Evolutionary conservation across 768 basidiomycete species (phyloP).

Genomic region (Russula earlei): DNA sequence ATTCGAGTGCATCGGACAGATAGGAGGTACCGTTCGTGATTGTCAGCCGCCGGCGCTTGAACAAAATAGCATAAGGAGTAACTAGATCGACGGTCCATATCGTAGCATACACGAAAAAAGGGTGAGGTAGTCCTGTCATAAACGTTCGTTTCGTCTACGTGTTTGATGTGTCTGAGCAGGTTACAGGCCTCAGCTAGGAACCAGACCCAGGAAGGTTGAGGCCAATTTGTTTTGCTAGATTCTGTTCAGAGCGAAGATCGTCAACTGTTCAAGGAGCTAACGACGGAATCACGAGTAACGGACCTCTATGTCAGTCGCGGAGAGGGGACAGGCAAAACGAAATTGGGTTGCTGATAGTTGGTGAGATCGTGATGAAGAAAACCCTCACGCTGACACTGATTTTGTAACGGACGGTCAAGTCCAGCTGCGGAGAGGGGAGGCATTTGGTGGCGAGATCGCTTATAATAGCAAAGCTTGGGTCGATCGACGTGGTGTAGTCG

Average conservation of each 20-base stretch:
- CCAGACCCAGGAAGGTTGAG: not conserved
- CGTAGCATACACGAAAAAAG: not conserved
- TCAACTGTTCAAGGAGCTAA: not conserved
- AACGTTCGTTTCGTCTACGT: not conserved
- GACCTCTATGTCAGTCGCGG: conserved; percentile 28
- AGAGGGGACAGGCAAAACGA: conserved; percentile 56
- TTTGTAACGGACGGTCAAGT: conserved; percentile 55
- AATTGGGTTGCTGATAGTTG: conserved; percentile 51
- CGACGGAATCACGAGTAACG: conserved; percentile 3
- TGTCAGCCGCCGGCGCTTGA: too few relatives aligned
- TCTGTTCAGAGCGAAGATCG: not conserved
- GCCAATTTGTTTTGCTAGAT: not conserved
- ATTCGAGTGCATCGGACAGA: too few relatives aligned
- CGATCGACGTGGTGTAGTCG: conserved; percentile 43
- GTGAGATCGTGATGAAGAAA: conserved; percentile 56
- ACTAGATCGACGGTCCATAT: not conserved
- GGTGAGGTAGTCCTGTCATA: not conserved
- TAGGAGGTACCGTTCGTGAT: too few relatives aligned
- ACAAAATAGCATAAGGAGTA: not conserved
- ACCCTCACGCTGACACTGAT: conserved; percentile 62
- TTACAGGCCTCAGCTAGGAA: not conserved
- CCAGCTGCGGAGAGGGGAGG: conserved; percentile 30
- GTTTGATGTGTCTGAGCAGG: not conserved
- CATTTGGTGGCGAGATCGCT: conserved; percentile 55
- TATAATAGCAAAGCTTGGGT: conserved; percentile 49